phyloP scores from a whole-genome alignment of 352 stramenopile genomes.

The Labyrinthula sp. region DNA sequence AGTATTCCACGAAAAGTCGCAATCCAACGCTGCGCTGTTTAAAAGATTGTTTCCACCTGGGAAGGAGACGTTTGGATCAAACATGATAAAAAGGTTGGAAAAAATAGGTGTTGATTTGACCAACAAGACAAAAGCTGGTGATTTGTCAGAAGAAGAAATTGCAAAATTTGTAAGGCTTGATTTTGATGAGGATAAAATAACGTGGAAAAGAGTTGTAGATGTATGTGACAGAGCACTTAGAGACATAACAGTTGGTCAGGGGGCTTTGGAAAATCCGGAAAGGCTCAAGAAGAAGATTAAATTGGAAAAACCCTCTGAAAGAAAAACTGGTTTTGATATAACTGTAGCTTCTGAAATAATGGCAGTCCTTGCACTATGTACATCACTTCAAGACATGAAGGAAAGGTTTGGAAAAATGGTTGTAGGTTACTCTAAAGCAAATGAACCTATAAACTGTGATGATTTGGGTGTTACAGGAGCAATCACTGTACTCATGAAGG shows the following conservation, averaged over 20 bases:
- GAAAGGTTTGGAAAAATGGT: constrained; percentile 77
- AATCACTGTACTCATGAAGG: constrained; percentile 88
- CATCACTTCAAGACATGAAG: constrained; percentile 67
- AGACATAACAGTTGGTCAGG: constrained; percentile 61
- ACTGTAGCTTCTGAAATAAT: constrained; percentile 93
- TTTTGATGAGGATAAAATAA: constrained; percentile 77
- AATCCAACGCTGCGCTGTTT: constrained; percentile 52
- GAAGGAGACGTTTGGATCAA: constrained; percentile 47
- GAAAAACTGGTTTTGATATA: constrained; percentile 63
- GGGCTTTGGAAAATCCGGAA: constrained; percentile 62
- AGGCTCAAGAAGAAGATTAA: too few species aligned
- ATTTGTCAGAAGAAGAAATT: constrained; percentile 76
- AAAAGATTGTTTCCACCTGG: constrained; percentile 55
- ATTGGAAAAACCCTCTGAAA: constrained; percentile 50
- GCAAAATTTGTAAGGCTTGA: constrained; percentile 72
- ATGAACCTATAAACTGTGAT: constrained; percentile 74
- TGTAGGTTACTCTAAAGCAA: constrained; percentile 52
- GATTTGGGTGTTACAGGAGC: constrained; percentile 84
- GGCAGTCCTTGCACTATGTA: constrained; percentile 84
- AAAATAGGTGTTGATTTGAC: constrained; percentile 67
- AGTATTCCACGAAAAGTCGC: constrained; percentile 84
- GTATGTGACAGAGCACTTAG: constrained; percentile 86
- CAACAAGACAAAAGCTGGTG: constrained; percentile 59
- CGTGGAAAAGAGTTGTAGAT: constrained; percentile 81
- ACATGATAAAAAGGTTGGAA: constrained; percentile 72